These are phyloP conservation scores for Trypanosomatidae sp. DNA, from an alignment of 208 protist genomes.

Conservation along the genomic window DNA sequence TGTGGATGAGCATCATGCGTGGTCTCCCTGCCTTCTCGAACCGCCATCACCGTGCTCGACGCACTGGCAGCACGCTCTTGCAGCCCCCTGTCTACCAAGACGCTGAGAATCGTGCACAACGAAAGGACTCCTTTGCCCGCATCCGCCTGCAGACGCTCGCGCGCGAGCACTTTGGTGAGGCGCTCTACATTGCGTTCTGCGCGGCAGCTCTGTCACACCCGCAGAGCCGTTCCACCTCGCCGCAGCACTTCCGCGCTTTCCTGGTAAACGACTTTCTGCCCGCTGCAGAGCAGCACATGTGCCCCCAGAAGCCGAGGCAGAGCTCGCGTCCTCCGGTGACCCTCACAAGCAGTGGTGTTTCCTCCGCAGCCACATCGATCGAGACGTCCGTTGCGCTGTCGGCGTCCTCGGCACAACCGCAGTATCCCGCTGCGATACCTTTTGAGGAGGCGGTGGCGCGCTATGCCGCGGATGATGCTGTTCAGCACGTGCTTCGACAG, in stretches of 20 bases:
- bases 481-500: slow-evolving; percentile 33
- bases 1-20: slow-evolving; percentile 68
- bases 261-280: slow-evolving; percentile 27
- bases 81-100: slow-evolving; percentile 7
- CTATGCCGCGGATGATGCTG: slow-evolving; percentile 20
- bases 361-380: no score
- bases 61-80: slow-evolving; percentile 11
- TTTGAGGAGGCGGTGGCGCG: background rate
- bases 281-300: slow-evolving; percentile 14
- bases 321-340: no score
- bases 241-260: background rate
- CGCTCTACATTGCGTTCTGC: slow-evolving; percentile 11
- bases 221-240: background rate
- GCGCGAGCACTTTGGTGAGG: slow-evolving; percentile 10
- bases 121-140: slow-evolving; percentile 30
- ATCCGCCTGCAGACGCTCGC: slow-evolving; percentile 19
- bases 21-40: slow-evolving; percentile 11
- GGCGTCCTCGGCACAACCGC: no score
- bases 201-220: background rate
- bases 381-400: no score
- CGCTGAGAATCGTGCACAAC: background rate
- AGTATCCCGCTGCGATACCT: background rate
- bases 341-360: no score
- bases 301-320: no score
- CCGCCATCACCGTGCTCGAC: background rate